Evolutionary conservation across 805 yeast genomes (phyloP), one percentile per base, ranked within the genome.

Genomic region (Saitoella complicata): DNA sequence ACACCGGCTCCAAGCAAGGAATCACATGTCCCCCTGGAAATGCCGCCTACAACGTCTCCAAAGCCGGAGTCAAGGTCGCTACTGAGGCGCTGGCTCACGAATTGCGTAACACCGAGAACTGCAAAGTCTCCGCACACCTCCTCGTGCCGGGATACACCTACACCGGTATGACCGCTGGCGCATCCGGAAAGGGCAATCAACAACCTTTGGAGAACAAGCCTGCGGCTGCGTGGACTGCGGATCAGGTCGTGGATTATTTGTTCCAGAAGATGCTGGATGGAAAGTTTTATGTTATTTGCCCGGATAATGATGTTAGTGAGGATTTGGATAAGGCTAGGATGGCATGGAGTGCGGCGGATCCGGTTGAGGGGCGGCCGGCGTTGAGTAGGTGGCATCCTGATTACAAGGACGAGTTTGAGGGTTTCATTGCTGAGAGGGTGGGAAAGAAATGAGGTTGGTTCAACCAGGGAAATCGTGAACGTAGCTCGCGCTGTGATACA

Each of bases 21-120:
- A 55, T 55, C 49, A 54, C 58, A 39, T 54, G 55, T 46, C 58
- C 58, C 51, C 75, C 77, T 6, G 76, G 76, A 36, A 76, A 76
- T 44, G 68, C 71, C 11, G 71, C 72, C 41, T 73, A 73, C 56
- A 72, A 76, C 58, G 68, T 78, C 12, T 67, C 76, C 38, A 73
- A 73, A 57, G 71, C 75, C n/a, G 73, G 75, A 6, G 67, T 73
- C 40, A 41, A 69, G 65, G 50, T 70, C 3, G 71, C 71, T 52
- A 58, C 57, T 32, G 58, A 55, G 45, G 58, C 55, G 33, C 42
- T 55, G 41, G 54, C 58, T 8, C 53, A 43, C 45, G 50, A 49
- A n/a, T 42, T 55, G 10, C 45, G 46, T 12, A 55, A 46, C 2
- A 46, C 55, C 36, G 31, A 38, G 21, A 21, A 21, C 21, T 21